phyloP scores from a whole-genome alignment of 441 rosid genomes.

The Hura crepitans region DNA sequence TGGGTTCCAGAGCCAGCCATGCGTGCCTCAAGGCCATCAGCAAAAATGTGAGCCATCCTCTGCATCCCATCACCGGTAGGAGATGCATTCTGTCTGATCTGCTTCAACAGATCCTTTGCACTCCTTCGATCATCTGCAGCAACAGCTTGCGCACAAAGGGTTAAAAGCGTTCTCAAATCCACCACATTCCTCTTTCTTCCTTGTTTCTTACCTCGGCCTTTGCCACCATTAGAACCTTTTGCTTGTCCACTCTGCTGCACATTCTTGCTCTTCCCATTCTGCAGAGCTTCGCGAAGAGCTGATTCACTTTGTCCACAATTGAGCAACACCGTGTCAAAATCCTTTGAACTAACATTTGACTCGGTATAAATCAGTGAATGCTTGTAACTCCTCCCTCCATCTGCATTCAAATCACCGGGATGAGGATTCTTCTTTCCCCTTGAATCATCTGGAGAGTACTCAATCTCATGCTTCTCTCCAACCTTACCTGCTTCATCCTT shows the following conservation, averaged over 20 bases:
- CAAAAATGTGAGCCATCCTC: conserved; percentile 68
- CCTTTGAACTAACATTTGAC: conserved; percentile 38
- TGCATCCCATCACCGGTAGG: conserved; percentile 72
- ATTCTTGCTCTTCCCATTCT: conserved; percentile 27
- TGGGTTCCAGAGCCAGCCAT: conserved; percentile 65
- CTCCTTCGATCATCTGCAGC: conserved; percentile 50
- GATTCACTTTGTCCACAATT: conserved; percentile 34
- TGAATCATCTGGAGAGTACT: conserved; percentile 12
- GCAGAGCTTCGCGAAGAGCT: conserved; percentile 47
- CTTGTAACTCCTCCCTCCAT: conserved; percentile 43
- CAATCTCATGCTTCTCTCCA: conserved; percentile 32
- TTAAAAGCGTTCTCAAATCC: conserved; percentile 53
- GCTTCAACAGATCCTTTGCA: conserved; percentile 52
- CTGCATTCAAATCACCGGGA: conserved; percentile 29
- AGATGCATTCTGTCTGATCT: conserved; percentile 67
- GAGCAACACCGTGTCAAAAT: conserved; percentile 50
- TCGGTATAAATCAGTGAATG: conserved; percentile 38
- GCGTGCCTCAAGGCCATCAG: conserved; percentile 79
- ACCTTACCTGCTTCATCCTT: conserved; percentile 23
- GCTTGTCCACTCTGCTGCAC: conserved; percentile 31
- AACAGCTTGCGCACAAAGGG: conserved; percentile 54
- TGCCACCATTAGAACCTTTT: conserved; percentile 29
- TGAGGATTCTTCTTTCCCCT: conserved; percentile 44
- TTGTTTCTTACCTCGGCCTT: conserved; percentile 38
- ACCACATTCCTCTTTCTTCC: conserved; percentile 37